Conservation (phyloP, 192 early-diverging fungal genomes). For the Dimargaris verticillata region DNA sequence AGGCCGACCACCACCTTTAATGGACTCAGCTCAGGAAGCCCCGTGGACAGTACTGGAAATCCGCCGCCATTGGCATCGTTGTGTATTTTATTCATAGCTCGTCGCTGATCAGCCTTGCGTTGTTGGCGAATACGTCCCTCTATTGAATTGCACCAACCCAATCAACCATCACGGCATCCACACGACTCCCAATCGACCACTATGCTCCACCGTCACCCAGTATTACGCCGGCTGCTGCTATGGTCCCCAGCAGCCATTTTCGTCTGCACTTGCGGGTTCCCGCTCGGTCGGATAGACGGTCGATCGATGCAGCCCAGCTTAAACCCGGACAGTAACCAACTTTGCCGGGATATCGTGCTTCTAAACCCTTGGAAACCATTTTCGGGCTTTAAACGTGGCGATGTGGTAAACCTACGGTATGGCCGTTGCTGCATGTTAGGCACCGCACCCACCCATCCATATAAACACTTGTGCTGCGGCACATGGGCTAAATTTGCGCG, state of each 20-base stretch:
- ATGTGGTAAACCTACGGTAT: conserved; percentile 36
- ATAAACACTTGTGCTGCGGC: no score
- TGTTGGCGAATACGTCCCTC: no score
- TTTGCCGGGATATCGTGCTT: conserved; percentile 47
- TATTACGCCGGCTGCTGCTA: conserved; percentile 9
- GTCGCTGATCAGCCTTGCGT: no score
- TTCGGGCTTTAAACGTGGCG: conserved; percentile 35
- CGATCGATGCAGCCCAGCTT: conserved; percentile 53
- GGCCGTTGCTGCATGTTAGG: no score
- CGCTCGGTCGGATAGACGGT: conserved; percentile 26
- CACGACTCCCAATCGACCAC: no score
- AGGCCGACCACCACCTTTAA: no score
- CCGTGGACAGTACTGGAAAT: no score
- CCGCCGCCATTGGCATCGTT: no score
- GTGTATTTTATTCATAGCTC: no score
- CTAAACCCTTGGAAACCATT: conserved; percentile 38
- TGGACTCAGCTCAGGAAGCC: no score
- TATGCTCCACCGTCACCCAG: conserved; percentile 11
- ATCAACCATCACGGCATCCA: not conserved
- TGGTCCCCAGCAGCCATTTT: conserved; percentile 17
- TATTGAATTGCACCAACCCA: not conserved
- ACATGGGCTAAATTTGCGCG: no score
- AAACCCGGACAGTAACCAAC: conserved; percentile 51
- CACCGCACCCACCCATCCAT: no score
- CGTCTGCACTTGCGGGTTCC: conserved; percentile 20